Base-by-base conservation (phyloP, 306 rosid species). In the Geum urbanum region DNA sequence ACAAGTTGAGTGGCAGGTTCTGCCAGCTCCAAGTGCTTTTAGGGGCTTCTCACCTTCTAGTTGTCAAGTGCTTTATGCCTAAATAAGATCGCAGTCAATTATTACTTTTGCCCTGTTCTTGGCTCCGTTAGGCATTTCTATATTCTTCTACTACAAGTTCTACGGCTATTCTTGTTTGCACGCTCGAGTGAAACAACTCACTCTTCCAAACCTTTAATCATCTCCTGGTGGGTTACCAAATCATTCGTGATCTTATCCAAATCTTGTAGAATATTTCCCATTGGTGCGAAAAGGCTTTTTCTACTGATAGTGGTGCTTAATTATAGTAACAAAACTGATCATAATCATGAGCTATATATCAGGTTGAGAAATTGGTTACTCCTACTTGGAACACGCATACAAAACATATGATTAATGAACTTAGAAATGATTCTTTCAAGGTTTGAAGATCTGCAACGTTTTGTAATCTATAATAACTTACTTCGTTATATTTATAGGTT, bases 51-150 rank as follows among this genome's bases (percentile, higher is more conserved):
- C 80, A 0, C 85, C 94, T 14, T 77, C 41, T 19, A 76, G 66
- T 63, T 85, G 84, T 57, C 88, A 84, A 74, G 57, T 90, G 41
- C 67, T 90, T 9, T 76, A 78, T 70, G 94, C 88, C 48, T 89
- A 66, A 78, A 55, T 10, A 10, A 9, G 27, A 27, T 32, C 4
- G 8, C 46, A 35, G 20, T 50, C 48, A 49, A 49, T 67, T 35
- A 32, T 32, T 32, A 32, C 37, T 32, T 67, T 67, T 12, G 39
- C 6, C 46, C 45, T 54, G 53, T 47, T 49, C 53, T 74, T 74
- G 75, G 74, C 74, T 7, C 8, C 8, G 58, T 74, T 70, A 50
- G 74, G 74, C 66, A 63, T 37, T 46, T 54, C 57, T 44, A 24
- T 59, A 59, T 2, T 59, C 64, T 14, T 35, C 12, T 32, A 32